A percentile compares a stretch with the other conserved stretches of the same genome.
Conservation (phyloP, 768 basidiomycete species). For the Clavaria fumosa region DNA sequence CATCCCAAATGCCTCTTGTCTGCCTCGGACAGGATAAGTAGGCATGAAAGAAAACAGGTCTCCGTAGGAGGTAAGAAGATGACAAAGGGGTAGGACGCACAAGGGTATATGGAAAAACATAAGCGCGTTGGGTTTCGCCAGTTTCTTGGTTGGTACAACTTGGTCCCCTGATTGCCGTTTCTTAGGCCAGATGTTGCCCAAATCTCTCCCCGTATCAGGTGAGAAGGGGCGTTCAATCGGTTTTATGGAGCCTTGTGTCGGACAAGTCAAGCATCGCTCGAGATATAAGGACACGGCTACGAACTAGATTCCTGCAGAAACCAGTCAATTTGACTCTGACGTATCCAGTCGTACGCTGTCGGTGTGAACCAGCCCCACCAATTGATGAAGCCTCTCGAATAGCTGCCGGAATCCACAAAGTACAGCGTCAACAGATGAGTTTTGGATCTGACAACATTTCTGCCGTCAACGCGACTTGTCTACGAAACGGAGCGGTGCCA, state of each 20-base stretch:
- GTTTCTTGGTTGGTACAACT: slow-evolving; percentile 35
- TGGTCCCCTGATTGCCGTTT: slow-evolving; percentile 40
- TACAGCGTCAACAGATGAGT: slow-evolving; percentile 84
- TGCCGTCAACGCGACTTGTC: slow-evolving; percentile 1
- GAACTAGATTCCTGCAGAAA: slow-evolving; percentile 66
- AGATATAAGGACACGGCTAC: slow-evolving; percentile 7
- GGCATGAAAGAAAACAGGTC: too few relatives aligned
- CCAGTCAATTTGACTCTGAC: slow-evolving; percentile 78
- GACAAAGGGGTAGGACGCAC: slow-evolving; percentile 23
- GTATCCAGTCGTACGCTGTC: slow-evolving; percentile 79
- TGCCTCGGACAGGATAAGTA: slow-evolving; percentile 16
- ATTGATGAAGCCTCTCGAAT: slow-evolving; percentile 42
- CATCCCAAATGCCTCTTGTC: slow-evolving; percentile 59
- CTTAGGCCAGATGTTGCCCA: slow-evolving; percentile 58
- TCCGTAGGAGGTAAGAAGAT: too few relatives aligned
- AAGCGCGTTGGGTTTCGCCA: slow-evolving; percentile 89
- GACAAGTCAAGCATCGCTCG: background rate
- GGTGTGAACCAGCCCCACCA: slow-evolving; percentile 51
- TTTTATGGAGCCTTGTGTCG: slow-evolving; percentile 36
- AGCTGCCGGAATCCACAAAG: slow-evolving; percentile 79
- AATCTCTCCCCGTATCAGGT: slow-evolving; percentile 59
- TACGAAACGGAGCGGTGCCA: slow-evolving; percentile 10
- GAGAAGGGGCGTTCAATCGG: slow-evolving; percentile 72
- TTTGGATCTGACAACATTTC: slow-evolving; percentile 46
- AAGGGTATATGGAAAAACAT: slow-evolving; percentile 98